These are phyloP conservation scores for Yamadazyma trypodendri DNA, from an alignment of 1,139 yeast genomes.

Conservation along the genomic window DNA sequence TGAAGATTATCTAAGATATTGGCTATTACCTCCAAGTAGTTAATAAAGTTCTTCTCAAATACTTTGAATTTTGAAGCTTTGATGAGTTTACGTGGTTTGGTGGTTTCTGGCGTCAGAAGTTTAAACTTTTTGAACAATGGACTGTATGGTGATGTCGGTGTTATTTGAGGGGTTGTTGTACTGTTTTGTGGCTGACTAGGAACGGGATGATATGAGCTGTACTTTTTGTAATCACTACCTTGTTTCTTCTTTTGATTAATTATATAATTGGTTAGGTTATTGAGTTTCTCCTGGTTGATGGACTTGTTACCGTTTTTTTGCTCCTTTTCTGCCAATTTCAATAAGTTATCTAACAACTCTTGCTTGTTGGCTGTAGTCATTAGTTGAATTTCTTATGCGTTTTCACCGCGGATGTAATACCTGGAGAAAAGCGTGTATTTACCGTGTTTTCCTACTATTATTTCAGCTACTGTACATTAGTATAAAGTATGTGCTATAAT, in stretches of 20 bases:
- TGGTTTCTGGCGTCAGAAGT: constrained; percentile 7
- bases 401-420: constrained; percentile 5
- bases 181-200: constrained; percentile 9
- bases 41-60: constrained; percentile 31
- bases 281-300: constrained; percentile 32
- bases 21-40: constrained; percentile 37
- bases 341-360: constrained; percentile 26
- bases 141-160: constrained; percentile 15
- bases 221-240: constrained; percentile 2
- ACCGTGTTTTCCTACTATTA: neutral
- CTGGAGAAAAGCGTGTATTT: constrained; percentile 4
- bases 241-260: constrained; percentile 13
- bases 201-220: constrained; percentile 15
- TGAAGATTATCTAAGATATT: constrained; percentile 45
- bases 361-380: constrained; percentile 18
- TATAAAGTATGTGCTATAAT: constrained; percentile 5
- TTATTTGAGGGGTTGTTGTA: neutral
- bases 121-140: constrained; percentile 27
- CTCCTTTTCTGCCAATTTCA: constrained; percentile 33
- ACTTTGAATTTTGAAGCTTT: constrained; percentile 21
- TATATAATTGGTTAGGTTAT: constrained; percentile 24
- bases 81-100: constrained; percentile 14
- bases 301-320: constrained; percentile 33
- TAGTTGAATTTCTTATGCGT: constrained; percentile 6
- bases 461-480: too few species aligned